These are phyloP conservation scores for Candida endomychidarum DNA, from an alignment of 805 yeast genomes.

Conservation along the genomic window DNA sequence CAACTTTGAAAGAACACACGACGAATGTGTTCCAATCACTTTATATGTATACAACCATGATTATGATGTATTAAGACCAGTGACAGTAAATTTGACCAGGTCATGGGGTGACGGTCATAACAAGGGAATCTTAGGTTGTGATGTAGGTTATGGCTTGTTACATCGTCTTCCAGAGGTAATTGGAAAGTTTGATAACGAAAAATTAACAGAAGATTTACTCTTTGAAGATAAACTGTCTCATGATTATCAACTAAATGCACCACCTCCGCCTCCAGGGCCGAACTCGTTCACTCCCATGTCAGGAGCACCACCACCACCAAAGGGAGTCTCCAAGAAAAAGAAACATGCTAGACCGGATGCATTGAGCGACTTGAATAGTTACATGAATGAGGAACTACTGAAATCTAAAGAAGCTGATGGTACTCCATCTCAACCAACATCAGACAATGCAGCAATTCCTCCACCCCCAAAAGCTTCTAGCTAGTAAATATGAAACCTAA, in stretches of 20 bases:
- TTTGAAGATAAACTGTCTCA: conserved; percentile 27
- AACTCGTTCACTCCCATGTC: conserved; percentile 14
- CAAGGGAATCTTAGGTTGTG: conserved; percentile 84
- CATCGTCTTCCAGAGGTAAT: conserved; percentile 79
- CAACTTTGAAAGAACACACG: conserved; percentile 30
- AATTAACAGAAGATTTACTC: conserved; percentile 33
- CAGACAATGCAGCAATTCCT: conserved; percentile 28
- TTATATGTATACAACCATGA: conserved; percentile 80
- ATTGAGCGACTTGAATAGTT: conserved; percentile 31
- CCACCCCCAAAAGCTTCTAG: conserved; percentile 27
- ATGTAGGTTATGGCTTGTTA: conserved; percentile 88
- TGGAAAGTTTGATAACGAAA: conserved; percentile 45
- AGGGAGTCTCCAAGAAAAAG: conserved; percentile 27
- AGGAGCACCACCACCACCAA: conserved; percentile 13
- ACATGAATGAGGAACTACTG: conserved; percentile 45
- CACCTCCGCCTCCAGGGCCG: conserved; percentile 9
- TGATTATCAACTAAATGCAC: conserved; percentile 17
- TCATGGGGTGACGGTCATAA: conserved; percentile 67
- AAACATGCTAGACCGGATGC: conserved; percentile 24
- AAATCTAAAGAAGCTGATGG: conserved; percentile 38
- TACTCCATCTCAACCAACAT: not conserved
- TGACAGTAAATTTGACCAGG: conserved; percentile 64
- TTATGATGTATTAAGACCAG: conserved; percentile 82
- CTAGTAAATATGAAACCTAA: not conserved
- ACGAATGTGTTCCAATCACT: conserved; percentile 40